phyloP scores from a whole-genome alignment of 2,329 filamentous ascomycete species.

The Fonsecaea pugnacius region DNA sequence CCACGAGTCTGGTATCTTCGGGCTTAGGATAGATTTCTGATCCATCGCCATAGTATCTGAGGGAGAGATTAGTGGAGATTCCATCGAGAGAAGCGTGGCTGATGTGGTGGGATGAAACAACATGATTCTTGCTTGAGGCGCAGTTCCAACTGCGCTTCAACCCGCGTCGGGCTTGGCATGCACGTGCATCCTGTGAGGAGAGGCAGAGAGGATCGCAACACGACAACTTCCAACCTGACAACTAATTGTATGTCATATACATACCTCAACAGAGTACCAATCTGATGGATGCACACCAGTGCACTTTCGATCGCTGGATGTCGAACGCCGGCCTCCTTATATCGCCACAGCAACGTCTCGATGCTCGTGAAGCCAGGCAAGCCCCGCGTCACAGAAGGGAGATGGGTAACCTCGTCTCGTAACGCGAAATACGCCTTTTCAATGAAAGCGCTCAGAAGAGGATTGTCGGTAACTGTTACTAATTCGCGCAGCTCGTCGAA shows the following conservation, averaged over 20 bases:
- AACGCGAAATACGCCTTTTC: background rate
- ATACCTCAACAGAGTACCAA: slow-evolving; percentile 2
- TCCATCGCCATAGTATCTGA: background rate
- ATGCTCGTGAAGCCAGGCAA: slow-evolving; percentile 5
- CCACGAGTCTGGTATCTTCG: slow-evolving; percentile 8
- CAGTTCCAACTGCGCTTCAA: background rate
- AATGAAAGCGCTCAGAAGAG: slow-evolving; percentile 1
- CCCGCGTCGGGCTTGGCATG: background rate
- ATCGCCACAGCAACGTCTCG: slow-evolving; percentile 6
- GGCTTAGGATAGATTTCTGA: slow-evolving; percentile 6
- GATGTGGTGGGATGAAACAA: background rate
- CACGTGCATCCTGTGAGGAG: slow-evolving; percentile 2
- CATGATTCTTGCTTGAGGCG: background rate
- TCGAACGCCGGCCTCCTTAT: background rate
- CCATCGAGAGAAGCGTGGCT: background rate
- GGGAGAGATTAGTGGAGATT: background rate
- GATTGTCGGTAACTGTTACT: slow-evolving; percentile 2
- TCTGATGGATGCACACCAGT: slow-evolving; percentile 3
- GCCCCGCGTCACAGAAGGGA: slow-evolving; percentile 1
- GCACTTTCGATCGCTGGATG: slow-evolving; percentile 7
- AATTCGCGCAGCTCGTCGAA: slow-evolving; percentile 3
- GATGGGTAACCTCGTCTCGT: slow-evolving; percentile 1
- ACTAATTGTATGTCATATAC: no score
- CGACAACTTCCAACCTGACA: background rate
- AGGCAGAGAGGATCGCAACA: background rate